These are phyloP conservation scores for Dothidotthia symphoricarpi DNA, from an alignment of 2,329 filamentous ascomycete genomes.

Conservation along the genomic window DNA sequence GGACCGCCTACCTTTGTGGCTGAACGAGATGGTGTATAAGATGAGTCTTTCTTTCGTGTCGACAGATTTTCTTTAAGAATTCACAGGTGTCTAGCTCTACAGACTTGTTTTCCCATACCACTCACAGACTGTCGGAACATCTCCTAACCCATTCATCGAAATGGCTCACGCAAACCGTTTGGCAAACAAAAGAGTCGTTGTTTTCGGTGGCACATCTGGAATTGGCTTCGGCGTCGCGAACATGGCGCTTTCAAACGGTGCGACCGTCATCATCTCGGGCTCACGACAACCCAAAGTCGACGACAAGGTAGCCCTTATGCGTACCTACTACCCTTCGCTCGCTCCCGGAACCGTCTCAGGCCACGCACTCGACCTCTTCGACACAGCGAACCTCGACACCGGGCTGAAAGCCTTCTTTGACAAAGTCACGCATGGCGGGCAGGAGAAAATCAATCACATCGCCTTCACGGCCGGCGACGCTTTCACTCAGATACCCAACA, in stretches of 20 bases:
- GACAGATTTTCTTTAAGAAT: too few species aligned
- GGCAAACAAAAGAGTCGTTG: constrained; percentile 51
- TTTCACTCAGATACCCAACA: constrained; percentile 6
- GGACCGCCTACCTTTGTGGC: too few species aligned
- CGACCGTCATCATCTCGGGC: constrained; percentile 58
- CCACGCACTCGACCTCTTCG: constrained; percentile 28
- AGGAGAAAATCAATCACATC: constrained; percentile 36
- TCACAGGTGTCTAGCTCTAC: too few species aligned
- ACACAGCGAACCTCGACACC: constrained; percentile 26
- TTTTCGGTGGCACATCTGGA: constrained; percentile 65
- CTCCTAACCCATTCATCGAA: too few species aligned
- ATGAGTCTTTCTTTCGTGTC: too few species aligned
- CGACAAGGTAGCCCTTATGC: constrained; percentile 49
- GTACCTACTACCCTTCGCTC: constrained; percentile 40
- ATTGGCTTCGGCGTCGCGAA: constrained; percentile 64
- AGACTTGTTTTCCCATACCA: too few species aligned
- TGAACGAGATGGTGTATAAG: too few species aligned
- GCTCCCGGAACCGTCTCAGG: constrained; percentile 21
- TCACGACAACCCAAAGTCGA: constrained; percentile 55
- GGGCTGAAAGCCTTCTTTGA: constrained; percentile 30
- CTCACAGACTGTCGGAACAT: too few species aligned
- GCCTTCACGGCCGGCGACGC: constrained; percentile 33
- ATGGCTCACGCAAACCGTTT: constrained; percentile 50
- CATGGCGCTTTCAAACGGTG: constrained; percentile 56
- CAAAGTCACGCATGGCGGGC: constrained; percentile 24